Evolutionary conservation across 2,329 filamentous ascomycete species (phyloP).

Genomic region (Lachnellula subtilissima): DNA sequence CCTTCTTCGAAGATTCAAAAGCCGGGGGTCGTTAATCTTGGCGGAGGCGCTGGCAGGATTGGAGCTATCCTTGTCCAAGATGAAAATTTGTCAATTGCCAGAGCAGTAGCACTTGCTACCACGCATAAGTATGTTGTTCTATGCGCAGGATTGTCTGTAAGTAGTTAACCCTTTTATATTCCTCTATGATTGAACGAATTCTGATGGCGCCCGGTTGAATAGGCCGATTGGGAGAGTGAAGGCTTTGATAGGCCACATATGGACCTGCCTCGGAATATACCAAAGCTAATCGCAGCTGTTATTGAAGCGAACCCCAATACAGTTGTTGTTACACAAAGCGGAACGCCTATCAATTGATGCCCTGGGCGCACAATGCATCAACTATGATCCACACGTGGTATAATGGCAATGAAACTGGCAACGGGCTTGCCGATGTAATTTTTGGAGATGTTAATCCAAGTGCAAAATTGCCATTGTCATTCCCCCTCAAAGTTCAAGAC

Average conservation of each 20-base stretch:
- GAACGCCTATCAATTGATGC: conserved; percentile 64
- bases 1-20: too few relatives aligned
- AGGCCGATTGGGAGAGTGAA: conserved; percentile 37
- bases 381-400: conserved; percentile 69
- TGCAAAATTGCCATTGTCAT: conserved; percentile 54
- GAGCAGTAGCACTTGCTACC: too few relatives aligned
- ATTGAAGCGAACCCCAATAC: conserved; percentile 59
- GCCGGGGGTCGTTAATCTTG: too few relatives aligned
- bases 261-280: conserved; percentile 37
- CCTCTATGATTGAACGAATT: too few relatives aligned
- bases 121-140: conserved; percentile 16
- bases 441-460: conserved; percentile 60
- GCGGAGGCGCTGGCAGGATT: too few relatives aligned
- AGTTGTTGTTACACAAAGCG: conserved; percentile 64
- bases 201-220: conserved; percentile 37
- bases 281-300: conserved; percentile 58
- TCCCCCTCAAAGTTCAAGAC: too few relatives aligned
- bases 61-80: too few relatives aligned
- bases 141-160: conserved; percentile 37
- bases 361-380: conserved; percentile 61
- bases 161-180: too few relatives aligned
- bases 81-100: too few relatives aligned
- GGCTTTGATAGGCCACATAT: conserved; percentile 11
- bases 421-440: conserved; percentile 59
- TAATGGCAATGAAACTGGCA: conserved; percentile 58